Percentiles rank a stretch among this genome's conserved stretches.
Conservation (phyloP, 257 asterid species). For the Nicotiana attenuata region DNA sequence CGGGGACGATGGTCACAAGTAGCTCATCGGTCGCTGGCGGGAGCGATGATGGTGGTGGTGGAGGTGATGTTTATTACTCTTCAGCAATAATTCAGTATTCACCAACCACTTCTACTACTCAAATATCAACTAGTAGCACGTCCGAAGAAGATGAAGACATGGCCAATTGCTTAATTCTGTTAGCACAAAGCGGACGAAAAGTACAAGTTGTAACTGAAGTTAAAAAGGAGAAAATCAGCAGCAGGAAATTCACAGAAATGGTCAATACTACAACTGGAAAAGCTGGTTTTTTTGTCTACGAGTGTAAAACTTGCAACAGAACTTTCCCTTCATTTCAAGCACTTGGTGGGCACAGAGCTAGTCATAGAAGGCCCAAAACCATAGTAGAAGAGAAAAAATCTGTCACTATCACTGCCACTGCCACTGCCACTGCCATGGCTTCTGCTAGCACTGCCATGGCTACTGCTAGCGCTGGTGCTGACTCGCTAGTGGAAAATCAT, state of each 20-base stretch:
- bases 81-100: neutral
- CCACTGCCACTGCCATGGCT: neutral
- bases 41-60: neutral
- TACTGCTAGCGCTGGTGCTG: neutral
- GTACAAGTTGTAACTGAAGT: neutral
- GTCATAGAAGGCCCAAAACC: conserved; percentile 64
- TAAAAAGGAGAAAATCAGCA: conserved; percentile 17
- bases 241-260: conserved; percentile 47
- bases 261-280: conserved; percentile 13
- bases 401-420: neutral
- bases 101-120: conserved; percentile 17
- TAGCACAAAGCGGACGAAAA: conserved; percentile 51
- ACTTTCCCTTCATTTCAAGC: conserved; percentile 80
- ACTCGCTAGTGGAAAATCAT: neutral
- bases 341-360: conserved; percentile 83
- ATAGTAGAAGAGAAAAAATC: neutral
- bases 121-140: conserved; percentile 27
- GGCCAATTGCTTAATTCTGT: conserved; percentile 82
- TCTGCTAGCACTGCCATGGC: neutral
- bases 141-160: conserved; percentile 62
- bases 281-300: conserved; percentile 41
- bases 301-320: conserved; percentile 73
- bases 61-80: neutral
- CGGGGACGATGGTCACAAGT: neutral
- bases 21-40: neutral